Base-by-base conservation (phyloP, 208 protist genomes). In the Leptomonas pyrrhocoris region DNA sequence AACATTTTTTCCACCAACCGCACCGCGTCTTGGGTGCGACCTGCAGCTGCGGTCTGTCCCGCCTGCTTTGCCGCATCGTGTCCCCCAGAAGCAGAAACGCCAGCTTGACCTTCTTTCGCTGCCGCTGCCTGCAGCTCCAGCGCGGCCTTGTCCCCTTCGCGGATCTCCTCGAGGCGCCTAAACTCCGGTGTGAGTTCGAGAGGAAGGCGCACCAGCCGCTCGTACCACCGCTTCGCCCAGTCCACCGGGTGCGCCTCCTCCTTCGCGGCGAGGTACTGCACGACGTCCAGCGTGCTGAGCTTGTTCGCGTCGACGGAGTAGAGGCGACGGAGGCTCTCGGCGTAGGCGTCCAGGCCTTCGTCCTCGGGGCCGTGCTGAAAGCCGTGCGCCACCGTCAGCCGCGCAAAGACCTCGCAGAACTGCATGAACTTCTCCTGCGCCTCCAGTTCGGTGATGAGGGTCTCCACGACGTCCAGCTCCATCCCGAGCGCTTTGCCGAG, bases 171-270 rank as follows among this genome's bases (percentile, higher is more conserved):
- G 25, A 95, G 76, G 3, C 82, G 74, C 51, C 80, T 46, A 68
- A 93, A 94, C 86, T 95, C 87, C 18, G 86, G 80, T 12, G 85
- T 91, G 51, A 56, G 73, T 58, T 94, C 81, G 42, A 95, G 75
- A 13, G 90, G 90, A 23, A 94, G 43, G 31, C 90, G 79, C 12
- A 95, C 53, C 12, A 85, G 82, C n/a, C 80, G 75, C 77, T 95
- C 90, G 61, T 95, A 95, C 90, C 90, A 95, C 23, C 88, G 80
- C 72, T 77, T 64, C 27, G 90, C 90, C 90, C 90, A 95, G 45
- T 95, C 88, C 30, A 95, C 82, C 16, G 90, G 88, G 36, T 80
- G 70, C 5, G 77, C 79, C 19, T 79, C 73, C 23, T 95, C 90
- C 73, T 88, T 89, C 15, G 86, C 78, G 12, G 90, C 87, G 25